Conservation (phyloP, 2,329 filamentous ascomycete species). For the Fusarium mexicanum region DNA sequence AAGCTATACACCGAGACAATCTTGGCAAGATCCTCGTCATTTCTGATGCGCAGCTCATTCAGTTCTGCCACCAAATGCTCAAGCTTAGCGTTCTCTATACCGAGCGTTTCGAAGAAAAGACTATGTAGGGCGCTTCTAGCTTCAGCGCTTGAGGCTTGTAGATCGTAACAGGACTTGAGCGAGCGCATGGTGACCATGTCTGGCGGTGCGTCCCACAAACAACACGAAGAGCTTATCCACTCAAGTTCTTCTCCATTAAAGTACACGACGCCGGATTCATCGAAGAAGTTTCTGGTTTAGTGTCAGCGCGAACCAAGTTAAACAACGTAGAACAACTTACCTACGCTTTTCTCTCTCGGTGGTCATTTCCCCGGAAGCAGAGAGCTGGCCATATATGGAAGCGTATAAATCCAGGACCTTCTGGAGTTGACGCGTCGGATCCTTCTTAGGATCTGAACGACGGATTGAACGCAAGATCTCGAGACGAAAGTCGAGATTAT, state of each 20-base stretch:
- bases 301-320: background rate
- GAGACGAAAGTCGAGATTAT: background rate
- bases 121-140: accelerated
- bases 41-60: background rate
- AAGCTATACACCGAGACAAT: background rate
- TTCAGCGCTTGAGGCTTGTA: background rate
- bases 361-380: background rate
- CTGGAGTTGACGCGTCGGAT: background rate
- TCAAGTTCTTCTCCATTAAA: background rate
- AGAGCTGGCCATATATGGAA: background rate
- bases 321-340: background rate
- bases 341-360: background rate
- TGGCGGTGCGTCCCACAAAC: background rate
- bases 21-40: background rate
- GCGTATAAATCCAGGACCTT: background rate
- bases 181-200: background rate
- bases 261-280: background rate
- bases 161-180: background rate
- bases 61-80: background rate
- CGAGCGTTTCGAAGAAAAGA: background rate
- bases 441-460: background rate
- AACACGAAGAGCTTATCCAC: background rate
- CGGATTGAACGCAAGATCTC: background rate
- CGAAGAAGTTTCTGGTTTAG: background rate
- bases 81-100: background rate